phyloP scores from a whole-genome alignment of 2,329 filamentous ascomycete species.

The Xylaria sp. region DNA sequence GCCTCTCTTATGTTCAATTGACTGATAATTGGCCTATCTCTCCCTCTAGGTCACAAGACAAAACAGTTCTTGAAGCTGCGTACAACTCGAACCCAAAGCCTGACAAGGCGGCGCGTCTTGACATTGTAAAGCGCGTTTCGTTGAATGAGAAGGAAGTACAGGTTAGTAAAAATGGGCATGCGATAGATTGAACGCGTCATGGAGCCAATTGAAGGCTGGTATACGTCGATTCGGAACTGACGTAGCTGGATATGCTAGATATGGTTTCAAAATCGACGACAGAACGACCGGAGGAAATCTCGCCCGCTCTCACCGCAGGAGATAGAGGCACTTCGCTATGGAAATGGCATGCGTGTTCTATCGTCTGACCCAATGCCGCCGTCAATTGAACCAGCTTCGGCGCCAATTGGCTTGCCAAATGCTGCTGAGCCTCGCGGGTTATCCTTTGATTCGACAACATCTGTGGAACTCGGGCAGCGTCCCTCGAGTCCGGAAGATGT shows the following conservation, averaged over 20 bases:
- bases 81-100: constrained; percentile 89
- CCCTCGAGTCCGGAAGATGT: constrained; percentile 39
- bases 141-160: constrained; percentile 97
- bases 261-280: constrained; percentile 96
- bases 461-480: constrained; percentile 37
- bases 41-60: constrained; percentile 79
- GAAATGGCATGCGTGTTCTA: constrained; percentile 62
- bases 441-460: constrained; percentile 35
- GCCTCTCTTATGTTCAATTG: constrained; percentile 24
- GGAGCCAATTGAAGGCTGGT: constrained; percentile 10
- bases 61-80: constrained; percentile 85
- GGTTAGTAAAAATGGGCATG: constrained; percentile 64
- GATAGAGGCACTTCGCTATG: constrained; percentile 70
- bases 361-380: constrained; percentile 56
- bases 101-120: constrained; percentile 86
- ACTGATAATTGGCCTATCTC: constrained; percentile 26
- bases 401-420: constrained; percentile 38
- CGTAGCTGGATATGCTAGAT: constrained; percentile 68
- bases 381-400: constrained; percentile 50
- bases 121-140: constrained; percentile 85
- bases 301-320: constrained; percentile 84
- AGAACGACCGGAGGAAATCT: constrained; percentile 91
- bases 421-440: constrained; percentile 35
- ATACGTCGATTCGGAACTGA: constrained; percentile 38
- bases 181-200: constrained; percentile 12